phyloP scores from a whole-genome alignment of 2,329 filamentous ascomycete species.

The Hymenoscyphus albidus region DNA sequence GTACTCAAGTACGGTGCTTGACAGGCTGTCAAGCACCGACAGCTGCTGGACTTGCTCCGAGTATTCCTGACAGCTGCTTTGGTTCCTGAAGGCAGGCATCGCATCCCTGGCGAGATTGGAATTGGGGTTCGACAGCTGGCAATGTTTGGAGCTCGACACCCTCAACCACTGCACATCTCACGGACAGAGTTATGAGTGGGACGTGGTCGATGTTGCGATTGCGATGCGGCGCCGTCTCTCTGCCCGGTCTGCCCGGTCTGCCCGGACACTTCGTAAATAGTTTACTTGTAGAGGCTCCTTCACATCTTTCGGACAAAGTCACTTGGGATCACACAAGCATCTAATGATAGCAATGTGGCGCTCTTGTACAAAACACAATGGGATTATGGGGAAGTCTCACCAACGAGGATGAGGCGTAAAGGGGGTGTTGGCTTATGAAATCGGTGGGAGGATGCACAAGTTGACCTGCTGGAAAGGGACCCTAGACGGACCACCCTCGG shows the following conservation, averaged over 20 bases:
- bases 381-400: neutral
- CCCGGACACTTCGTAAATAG: neutral
- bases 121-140: neutral
- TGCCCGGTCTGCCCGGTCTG: neutral
- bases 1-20: too few species aligned
- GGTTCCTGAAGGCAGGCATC: neutral
- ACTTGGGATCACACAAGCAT: neutral
- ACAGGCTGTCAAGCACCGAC: too few species aligned
- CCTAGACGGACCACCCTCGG: too few species aligned
- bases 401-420: constrained; percentile 1
- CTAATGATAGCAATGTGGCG: constrained; percentile 3
- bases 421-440: neutral
- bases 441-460: neutral
- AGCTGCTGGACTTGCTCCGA: too few species aligned
- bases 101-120: neutral
- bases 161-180: too few species aligned
- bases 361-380: neutral
- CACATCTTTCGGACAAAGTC: neutral
- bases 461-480: neutral
- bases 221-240: neutral
- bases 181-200: neutral
- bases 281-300: neutral
- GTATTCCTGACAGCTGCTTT: neutral
- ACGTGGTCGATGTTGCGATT: neutral
- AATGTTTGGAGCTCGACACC: neutral